phyloP scores from a whole-genome alignment of 2,329 filamentous ascomycete species.

The Neofusicoccum kwambonambiense region DNA sequence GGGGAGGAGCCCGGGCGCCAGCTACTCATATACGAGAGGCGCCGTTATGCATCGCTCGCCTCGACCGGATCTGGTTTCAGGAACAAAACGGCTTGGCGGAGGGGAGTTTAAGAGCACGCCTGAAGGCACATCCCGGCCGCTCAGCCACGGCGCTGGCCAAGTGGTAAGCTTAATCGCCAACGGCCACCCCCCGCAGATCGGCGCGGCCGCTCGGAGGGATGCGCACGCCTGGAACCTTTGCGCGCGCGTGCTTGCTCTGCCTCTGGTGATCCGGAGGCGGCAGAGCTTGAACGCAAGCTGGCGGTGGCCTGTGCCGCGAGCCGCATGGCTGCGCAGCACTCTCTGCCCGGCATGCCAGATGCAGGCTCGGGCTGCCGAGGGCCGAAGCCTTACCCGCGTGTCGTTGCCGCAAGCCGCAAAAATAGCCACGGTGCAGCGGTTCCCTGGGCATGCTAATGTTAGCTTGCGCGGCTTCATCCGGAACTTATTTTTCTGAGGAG shows the following conservation, averaged over 20 bases:
- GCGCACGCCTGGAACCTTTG: neutral
- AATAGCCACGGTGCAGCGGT: neutral
- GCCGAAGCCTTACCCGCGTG: neutral
- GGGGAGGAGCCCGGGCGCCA: neutral
- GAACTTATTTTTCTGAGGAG: neutral
- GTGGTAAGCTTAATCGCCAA: neutral
- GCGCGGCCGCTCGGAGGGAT: neutral
- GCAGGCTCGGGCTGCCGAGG: neutral
- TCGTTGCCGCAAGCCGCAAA: neutral
- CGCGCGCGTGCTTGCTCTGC: neutral
- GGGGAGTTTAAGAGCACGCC: neutral
- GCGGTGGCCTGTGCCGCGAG: neutral
- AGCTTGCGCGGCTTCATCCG: neutral
- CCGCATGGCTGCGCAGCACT: neutral
- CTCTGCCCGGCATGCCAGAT: neutral
- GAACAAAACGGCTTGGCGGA: neutral
- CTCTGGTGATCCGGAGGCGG: neutral
- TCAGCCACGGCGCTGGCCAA: neutral
- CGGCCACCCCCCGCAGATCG: neutral
- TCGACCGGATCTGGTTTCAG: neutral
- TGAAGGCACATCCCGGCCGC: neutral
- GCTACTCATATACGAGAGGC: slow-evolving; percentile 1
- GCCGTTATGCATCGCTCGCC: slow-evolving; percentile 1
- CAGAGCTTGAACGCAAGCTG: neutral
- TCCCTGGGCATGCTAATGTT: neutral